phyloP scores from a whole-genome alignment of 2,329 filamentous ascomycete species.

The Calonectria fujianensis region DNA sequence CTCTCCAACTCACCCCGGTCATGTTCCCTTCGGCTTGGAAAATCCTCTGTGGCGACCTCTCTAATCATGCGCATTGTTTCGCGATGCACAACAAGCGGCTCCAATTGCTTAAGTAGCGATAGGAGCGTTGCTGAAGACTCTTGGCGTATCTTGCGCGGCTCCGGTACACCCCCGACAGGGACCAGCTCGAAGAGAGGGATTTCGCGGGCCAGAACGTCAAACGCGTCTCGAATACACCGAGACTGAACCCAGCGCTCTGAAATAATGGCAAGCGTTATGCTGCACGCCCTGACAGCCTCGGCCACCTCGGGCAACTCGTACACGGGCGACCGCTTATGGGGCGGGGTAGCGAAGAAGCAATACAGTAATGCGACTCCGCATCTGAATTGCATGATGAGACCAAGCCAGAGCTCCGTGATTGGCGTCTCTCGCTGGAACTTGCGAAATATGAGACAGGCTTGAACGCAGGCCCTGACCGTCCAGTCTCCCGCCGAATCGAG shows the following conservation, averaged over 20 bases:
- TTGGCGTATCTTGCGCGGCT: constrained; percentile 6
- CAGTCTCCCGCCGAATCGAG: constrained; percentile 2
- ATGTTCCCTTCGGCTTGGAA: not conserved
- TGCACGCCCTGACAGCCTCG: constrained; percentile 6
- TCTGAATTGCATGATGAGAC: constrained; percentile 12
- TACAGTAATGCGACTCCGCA: constrained; percentile 10
- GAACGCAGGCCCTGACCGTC: constrained; percentile 5
- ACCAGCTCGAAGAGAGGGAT: not conserved
- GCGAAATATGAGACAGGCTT: constrained; percentile 12
- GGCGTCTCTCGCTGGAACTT: constrained; percentile 19
- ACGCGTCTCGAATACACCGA: constrained; percentile 6
- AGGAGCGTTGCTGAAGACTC: not conserved
- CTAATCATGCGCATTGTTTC: constrained; percentile 5
- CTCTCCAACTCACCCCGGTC: not conserved
- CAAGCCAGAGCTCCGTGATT: constrained; percentile 14
- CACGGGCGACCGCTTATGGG: not conserved
- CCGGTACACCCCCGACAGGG: not conserved
- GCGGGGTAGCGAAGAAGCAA: constrained; percentile 15
- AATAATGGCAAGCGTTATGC: constrained; percentile 4
- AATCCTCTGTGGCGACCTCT: constrained; percentile 8
- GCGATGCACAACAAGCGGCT: constrained; percentile 5
- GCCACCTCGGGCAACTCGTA: constrained; percentile 10
- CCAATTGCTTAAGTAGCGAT: not conserved
- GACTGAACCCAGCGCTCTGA: not conserved
- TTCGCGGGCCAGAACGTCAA: constrained; percentile 8